Evolutionary conservation across 805 yeast species (phyloP), one percentile per base, ranked within the genome.

Genomic region (Candida coleopterorum): DNA sequence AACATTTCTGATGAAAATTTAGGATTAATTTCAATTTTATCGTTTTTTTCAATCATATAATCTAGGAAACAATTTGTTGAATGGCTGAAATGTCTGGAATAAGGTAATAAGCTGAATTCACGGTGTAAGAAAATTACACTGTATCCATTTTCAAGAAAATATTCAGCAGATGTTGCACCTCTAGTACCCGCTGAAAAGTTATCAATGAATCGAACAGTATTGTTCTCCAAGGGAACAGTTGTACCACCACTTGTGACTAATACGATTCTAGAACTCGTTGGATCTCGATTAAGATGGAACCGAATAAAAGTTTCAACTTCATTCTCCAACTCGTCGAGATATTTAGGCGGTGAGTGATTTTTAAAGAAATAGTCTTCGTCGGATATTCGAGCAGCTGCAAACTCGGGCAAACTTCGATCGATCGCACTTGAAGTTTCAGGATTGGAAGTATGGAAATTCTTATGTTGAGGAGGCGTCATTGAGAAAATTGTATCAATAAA

Each of bases 131-230:
- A 93, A 22, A 93, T 82, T 25, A 93, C 98, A 10, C 96, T 90
- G 53, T 93, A 93, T 1, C 88, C 96, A 39, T 75, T 66, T 38
- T 82, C 85, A 37, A 93, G 64, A 48, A 90, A 86, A 53, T 85
- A 82, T 58, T 93, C 98, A 4, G 97, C 96, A 26, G 94, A 81
- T 0, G 96, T 79, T 4, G 98, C 95, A 38, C 98, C 99, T 59
- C 99, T 76, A 0, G 97, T 93, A 17, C 99, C 99, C 17, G 97
- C 97, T 45, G 93, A 81, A 58, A 93, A 93, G 54, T 93, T 93
- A 60, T 93, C 99, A 51, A 93, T 88, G 60, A 93, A 93, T 36
- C 99, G 65, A 6, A 93, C 99, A 0, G 98, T 93, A 54, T 93
- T 93, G 60, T 88, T 89, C 53, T 93, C 99, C 46, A 93, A 66